Percentiles rank a stretch among this genome's conserved stretches.
Evolutionary conservation across 352 stramenopile species (phyloP).

Genomic region (Aphanomyces stellatus): DNA sequence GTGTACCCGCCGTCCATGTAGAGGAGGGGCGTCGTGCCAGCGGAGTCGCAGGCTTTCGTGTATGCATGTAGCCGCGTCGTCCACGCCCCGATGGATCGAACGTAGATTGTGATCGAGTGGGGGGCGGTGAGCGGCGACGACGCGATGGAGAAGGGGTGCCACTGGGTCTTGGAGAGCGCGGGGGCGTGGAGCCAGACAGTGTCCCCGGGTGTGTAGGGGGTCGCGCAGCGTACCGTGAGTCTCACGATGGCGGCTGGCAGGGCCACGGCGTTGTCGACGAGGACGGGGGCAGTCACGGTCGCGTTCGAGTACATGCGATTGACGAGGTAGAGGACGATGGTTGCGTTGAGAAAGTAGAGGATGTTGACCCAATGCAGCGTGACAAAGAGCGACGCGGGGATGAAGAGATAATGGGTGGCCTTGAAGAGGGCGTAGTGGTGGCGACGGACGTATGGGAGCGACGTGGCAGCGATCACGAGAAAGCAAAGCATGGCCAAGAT

Average conservation of each 20-base stretch:
- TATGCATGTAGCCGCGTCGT: slow-evolving; percentile 31
- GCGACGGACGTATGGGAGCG: slow-evolving; percentile 57
- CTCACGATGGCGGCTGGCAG: neutral
- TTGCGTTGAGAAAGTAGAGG: slow-evolving; percentile 33
- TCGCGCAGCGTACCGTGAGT: neutral
- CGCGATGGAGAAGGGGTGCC: slow-evolving; percentile 42
- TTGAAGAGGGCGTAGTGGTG: slow-evolving; percentile 83
- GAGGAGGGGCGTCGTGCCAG: slow-evolving; percentile 24
- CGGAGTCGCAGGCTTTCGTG: slow-evolving; percentile 26
- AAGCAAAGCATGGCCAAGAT: slow-evolving; percentile 61
- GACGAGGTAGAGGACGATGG: slow-evolving; percentile 28
- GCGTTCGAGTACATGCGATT: slow-evolving; percentile 24
- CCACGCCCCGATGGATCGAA: slow-evolving; percentile 44
- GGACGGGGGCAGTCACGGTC: neutral
- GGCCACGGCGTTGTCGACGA: neutral
- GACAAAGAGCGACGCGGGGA: slow-evolving; percentile 60
- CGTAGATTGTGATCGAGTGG: slow-evolving; percentile 37
- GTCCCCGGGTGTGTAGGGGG: slow-evolving; percentile 31
- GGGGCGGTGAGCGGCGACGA: slow-evolving; percentile 27
- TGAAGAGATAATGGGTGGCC: slow-evolving; percentile 83
- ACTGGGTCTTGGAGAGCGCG: slow-evolving; percentile 38
- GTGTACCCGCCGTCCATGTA: slow-evolving; percentile 51
- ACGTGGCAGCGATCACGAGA: slow-evolving; percentile 66
- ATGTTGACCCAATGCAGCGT: slow-evolving; percentile 57
- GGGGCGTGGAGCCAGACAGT: slow-evolving; percentile 45